phyloP scores from a whole-genome alignment of 2,329 filamentous ascomycete genomes.

The Cytospora piceae region DNA sequence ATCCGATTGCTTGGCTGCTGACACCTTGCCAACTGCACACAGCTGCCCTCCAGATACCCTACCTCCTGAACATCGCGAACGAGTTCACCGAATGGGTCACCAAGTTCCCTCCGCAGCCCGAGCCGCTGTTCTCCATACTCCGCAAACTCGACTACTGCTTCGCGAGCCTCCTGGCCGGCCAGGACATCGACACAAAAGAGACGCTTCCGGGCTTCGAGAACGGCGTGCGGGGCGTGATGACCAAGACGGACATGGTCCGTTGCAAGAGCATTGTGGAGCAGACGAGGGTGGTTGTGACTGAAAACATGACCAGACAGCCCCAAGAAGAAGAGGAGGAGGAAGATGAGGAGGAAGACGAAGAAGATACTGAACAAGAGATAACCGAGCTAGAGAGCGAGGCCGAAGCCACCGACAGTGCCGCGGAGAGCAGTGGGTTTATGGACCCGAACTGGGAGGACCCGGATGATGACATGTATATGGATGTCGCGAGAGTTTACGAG shows the following conservation, averaged over 20 bases:
- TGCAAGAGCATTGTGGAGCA: slow-evolving; percentile 81
- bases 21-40: background rate
- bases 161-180: slow-evolving; percentile 70
- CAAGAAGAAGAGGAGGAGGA: slow-evolving; percentile 51
- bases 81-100: slow-evolving; percentile 73
- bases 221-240: slow-evolving; percentile 67
- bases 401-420: slow-evolving; percentile 36
- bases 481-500: slow-evolving; percentile 78
- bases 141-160: slow-evolving; percentile 85
- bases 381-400: slow-evolving; percentile 37
- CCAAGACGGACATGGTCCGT: slow-evolving; percentile 82
- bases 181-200: slow-evolving; percentile 67
- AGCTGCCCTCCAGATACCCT: slow-evolving; percentile 82
- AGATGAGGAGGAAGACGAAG: slow-evolving; percentile 38
- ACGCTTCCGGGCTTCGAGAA: slow-evolving; percentile 71
- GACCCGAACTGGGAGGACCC: slow-evolving; percentile 43
- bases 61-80: slow-evolving; percentile 77
- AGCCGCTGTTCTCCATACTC: slow-evolving; percentile 71
- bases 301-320: slow-evolving; percentile 63
- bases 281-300: slow-evolving; percentile 71
- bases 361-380: slow-evolving; percentile 32
- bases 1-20: background rate
- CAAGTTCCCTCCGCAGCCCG: slow-evolving; percentile 70
- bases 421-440: slow-evolving; percentile 19
- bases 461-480: slow-evolving; percentile 60